Base-by-base conservation (phyloP, 257 asterid genomes). In the Rauvolfia tetraphylla region DNA sequence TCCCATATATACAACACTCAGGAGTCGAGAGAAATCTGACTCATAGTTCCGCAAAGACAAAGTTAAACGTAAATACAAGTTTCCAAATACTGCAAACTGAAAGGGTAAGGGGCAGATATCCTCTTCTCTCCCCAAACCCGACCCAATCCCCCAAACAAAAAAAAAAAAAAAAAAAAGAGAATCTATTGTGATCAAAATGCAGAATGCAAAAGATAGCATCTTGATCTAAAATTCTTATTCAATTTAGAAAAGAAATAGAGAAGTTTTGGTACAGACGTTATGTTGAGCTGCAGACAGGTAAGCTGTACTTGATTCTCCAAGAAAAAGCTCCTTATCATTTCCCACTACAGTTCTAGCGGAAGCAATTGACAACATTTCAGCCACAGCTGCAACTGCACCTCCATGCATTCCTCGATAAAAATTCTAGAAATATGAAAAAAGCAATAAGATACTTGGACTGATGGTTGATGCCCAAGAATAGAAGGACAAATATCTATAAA, bases 331-430 rank as follows among this genome's bases (percentile, higher is more conserved):
- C 73, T 84, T 88, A 72, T 90, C 96, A 42, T 90, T 75, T 77
- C 92, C 97, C 42, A 90, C 91, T 13, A 92, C 87, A 54, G 98
- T 92, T 84, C 93, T 84, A 82, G 96, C 95, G 71, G 97, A 94
- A 80, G 93, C 97, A 74, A 53, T 81, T 15, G 97, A 87, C 73
- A 94, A 88, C 77, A 89, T 78, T 79, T 86, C 90, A 10, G 95
- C 89, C 33, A 90, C 90, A 73, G 93, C 83, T 11, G 85, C 97
- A 77, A 92, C 95, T 3, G 96, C 89, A 46, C 99, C 99, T 70
- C 99, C 99, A 22, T 95, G 97, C 96, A 92, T 79, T 77, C 93
- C 95, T 23, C 89, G 86, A 71, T 88, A 92, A 20, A 11, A 49
- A 78, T 92, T 95, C 98, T 92, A 76, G 33, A 72, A n/a, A 23